Conservation (phyloP, 441 rosid genomes). For the Geranium incanum region DNA sequence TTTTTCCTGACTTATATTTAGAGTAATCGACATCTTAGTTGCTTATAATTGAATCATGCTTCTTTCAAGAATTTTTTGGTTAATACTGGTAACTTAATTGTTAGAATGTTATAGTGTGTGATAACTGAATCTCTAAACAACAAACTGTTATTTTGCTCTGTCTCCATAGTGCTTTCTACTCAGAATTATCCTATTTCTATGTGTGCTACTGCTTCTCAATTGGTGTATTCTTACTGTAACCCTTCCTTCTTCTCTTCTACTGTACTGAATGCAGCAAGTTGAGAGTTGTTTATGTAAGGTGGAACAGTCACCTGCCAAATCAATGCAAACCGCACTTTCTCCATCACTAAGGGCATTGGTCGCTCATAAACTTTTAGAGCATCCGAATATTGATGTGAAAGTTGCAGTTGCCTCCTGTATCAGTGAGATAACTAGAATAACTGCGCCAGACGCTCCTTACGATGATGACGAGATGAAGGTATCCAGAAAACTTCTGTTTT, state of each 20-base stretch:
- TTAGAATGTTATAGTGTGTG: neutral
- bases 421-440: constrained; percentile 95
- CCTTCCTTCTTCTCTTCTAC: neutral
- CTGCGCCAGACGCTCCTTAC: constrained; percentile 98
- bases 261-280: constrained; percentile 49
- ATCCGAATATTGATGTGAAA: constrained; percentile 64
- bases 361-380: constrained; percentile 51
- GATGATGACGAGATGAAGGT: constrained; percentile 94
- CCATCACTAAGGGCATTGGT: constrained; percentile 71
- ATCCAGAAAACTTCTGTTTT: neutral
- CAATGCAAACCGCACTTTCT: constrained; percentile 68
- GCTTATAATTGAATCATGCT: too few relatives aligned
- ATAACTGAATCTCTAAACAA: neutral
- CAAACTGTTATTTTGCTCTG: too few relatives aligned
- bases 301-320: constrained; percentile 70
- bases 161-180: neutral
- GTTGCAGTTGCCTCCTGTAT: constrained; percentile 91
- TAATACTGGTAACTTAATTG: neutral
- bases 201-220: neutral
- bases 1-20: too few relatives aligned
- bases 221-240: neutral
- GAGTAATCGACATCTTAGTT: too few relatives aligned
- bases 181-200: neutral
- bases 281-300: constrained; percentile 58
- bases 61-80: neutral